Evolutionary conservation across 2,329 filamentous ascomycete genomes (phyloP), one percentile per base, ranked within the genome.

Genomic region (Exophiala bonariae): DNA sequence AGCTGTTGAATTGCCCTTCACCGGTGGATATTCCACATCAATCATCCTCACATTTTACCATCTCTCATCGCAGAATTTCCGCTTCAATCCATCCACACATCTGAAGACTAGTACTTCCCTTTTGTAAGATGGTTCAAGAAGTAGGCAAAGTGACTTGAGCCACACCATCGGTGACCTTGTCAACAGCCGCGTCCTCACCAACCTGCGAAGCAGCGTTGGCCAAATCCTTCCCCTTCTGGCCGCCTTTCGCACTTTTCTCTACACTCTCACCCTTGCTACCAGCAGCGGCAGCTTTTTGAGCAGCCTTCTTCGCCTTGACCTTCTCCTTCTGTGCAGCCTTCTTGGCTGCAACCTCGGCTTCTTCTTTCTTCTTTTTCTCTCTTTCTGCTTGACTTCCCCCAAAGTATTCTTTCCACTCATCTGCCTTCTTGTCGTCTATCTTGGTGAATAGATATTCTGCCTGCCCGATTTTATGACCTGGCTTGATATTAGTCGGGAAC

Each of bases 381-480:
- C 88, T 82, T 58, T 85, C 76, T 28, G 78, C 76, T 61, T 84
- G 81, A 16, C 78, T 80, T 5, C 84, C 84, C 41, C 84, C 84
- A 59, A 83, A 96, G 58, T 80, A 78, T 54, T 86, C 81, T 49
- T 86, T 83, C 90, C 90, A 96, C 65, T 92, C 86, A 41, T 86
- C 81, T 37, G 87, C 83, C 73, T 91, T 92, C 67, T 87, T 84
- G 8, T 85, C 77, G 55, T 90, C 87, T 62, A 96, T 96, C 44
- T 79, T 80, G n/a, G 81, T 81, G 71, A 96, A 96, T 23, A 96
- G 76, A 74, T 89, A 85, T 55, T 82, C 80, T 1, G 90, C 82
- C 63, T 86, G 85, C 58, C 89, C 88, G 55, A 96, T 86, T 64
- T 84, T 85, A 72, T 96, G 89, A 47, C 86, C 87, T 1, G 85